Conservation (phyloP, 2,329 filamentous ascomycete species). For the Exophiala spinifera region DNA sequence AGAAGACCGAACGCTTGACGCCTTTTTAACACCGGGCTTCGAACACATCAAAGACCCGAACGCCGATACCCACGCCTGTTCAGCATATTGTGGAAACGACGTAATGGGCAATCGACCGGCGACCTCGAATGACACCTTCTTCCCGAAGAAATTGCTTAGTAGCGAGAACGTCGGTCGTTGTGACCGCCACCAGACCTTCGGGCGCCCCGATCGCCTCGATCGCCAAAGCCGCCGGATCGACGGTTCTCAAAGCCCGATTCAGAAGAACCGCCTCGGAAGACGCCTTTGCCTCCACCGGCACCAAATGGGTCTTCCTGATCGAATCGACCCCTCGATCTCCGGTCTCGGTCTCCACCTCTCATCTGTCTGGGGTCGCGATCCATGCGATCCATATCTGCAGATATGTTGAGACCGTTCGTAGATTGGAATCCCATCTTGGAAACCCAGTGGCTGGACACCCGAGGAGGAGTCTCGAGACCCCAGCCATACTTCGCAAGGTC, state of each 20-base stretch:
- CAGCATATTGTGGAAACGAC: too few species aligned
- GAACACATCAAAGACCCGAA: too few species aligned
- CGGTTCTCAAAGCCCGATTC: constrained; percentile 4
- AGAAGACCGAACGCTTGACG: too few species aligned
- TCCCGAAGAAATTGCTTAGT: neutral
- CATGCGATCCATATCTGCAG: neutral
- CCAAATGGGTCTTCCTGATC: constrained; percentile 16
- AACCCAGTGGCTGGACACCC: constrained; percentile 27
- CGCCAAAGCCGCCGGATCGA: constrained; percentile 5
- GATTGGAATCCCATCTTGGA: constrained; percentile 33
- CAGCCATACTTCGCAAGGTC: constrained; percentile 46
- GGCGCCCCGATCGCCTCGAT: too few species aligned
- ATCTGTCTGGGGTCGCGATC: neutral
- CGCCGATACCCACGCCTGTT: too few species aligned
- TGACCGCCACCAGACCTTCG: neutral
- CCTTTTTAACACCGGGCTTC: too few species aligned
- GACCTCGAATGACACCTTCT: too few species aligned
- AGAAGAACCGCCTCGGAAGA: neutral
- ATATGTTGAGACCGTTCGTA: constrained; percentile 30
- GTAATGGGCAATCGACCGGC: too few species aligned
- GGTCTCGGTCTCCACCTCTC: constrained; percentile 2
- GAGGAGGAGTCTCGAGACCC: constrained; percentile 44
- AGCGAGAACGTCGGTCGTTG: neutral
- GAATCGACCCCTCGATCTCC: neutral
- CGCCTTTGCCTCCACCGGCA: constrained; percentile 1